These are phyloP conservation scores for Coemansia sp. DNA, from an alignment of 192 early-diverging fungal species.

Conservation along the genomic window DNA sequence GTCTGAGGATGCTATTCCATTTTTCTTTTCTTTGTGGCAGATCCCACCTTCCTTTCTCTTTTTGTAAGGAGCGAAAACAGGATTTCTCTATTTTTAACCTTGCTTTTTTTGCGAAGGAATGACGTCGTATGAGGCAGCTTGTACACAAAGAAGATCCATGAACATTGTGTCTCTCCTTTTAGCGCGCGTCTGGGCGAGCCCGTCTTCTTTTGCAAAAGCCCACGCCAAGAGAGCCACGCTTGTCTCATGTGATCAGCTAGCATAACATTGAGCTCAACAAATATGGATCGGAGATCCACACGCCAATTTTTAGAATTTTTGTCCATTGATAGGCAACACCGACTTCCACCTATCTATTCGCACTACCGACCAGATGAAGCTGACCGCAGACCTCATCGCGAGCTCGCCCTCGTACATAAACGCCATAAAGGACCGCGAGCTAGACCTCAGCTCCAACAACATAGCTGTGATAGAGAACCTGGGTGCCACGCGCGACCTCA, in stretches of 20 bases:
- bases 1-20: no score
- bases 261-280: neutral
- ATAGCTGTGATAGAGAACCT: conserved; percentile 94
- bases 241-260: neutral
- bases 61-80: neutral
- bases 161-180: no score
- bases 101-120: neutral
- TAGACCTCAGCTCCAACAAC: conserved; percentile 85
- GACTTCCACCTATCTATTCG: no score
- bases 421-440: conserved; percentile 83
- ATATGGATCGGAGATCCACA: neutral
- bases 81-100: neutral
- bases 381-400: conserved; percentile 71
- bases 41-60: neutral
- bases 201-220: no score
- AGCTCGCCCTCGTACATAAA: conserved; percentile 74
- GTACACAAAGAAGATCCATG: neutral
- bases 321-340: no score
- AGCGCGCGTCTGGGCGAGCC: no score
- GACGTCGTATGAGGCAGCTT: neutral
- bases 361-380: conserved; percentile 56
- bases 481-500: conserved; percentile 87
- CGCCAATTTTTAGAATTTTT: neutral
- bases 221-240: no score
- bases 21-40: neutral